These are phyloP conservation scores for Vaccinium darrowii DNA, from an alignment of 148 eudicot species.

Conservation along the genomic window DNA sequence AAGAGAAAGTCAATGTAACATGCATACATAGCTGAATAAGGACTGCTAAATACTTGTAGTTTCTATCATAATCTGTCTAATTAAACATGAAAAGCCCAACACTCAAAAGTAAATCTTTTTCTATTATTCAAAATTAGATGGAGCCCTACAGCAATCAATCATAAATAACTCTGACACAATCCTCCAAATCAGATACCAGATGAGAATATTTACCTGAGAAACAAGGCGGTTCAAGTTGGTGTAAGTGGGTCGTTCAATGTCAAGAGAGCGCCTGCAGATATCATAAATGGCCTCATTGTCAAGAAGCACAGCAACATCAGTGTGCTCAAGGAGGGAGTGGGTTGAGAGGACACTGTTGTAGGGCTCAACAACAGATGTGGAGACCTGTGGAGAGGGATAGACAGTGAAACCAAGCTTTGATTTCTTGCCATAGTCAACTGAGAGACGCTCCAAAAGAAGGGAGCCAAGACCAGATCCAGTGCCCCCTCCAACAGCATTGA, in stretches of 20 bases:
- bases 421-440: slow-evolving; percentile 42
- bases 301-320: slow-evolving; percentile 35
- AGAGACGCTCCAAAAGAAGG: slow-evolving; percentile 37
- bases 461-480: slow-evolving; percentile 44
- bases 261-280: slow-evolving; percentile 38
- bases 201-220: slow-evolving; percentile 26
- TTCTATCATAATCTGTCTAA: neutral
- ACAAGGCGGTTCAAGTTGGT: slow-evolving; percentile 42
- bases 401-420: slow-evolving; percentile 44
- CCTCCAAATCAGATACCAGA: neutral
- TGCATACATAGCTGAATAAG: neutral
- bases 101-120: neutral
- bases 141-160: neutral
- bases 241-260: slow-evolving; percentile 41
- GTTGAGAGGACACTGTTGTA: slow-evolving; percentile 41
- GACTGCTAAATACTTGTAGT: neutral
- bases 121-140: neutral
- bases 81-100: neutral
- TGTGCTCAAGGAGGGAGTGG: slow-evolving; percentile 43
- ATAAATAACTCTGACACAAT: neutral
- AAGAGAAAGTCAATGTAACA: too few species aligned
- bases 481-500: slow-evolving; percentile 41
- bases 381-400: slow-evolving; percentile 41
- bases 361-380: slow-evolving; percentile 43
- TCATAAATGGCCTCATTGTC: slow-evolving; percentile 41